Percentiles rank a stretch among this genome's conserved stretches.
These are phyloP conservation scores for Albatrellus sp. DNA, from an alignment of 1,284 basidiomycete species.

Conservation along the genomic window DNA sequence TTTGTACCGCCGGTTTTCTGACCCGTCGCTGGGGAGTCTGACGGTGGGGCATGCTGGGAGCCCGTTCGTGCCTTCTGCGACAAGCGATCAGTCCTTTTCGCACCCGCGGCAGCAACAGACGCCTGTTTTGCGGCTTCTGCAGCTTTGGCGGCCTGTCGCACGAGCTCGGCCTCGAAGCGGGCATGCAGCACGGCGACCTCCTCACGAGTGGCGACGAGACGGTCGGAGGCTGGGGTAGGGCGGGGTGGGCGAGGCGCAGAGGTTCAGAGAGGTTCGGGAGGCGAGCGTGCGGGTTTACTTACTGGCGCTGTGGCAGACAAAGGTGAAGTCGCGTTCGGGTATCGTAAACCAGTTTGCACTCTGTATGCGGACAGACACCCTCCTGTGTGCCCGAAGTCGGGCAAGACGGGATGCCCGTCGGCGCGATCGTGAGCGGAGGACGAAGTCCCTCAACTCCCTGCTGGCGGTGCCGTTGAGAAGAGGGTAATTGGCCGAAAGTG, in stretches of 20 bases:
- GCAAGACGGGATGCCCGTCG: slow-evolving; percentile 29
- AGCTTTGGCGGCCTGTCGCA: slow-evolving; percentile 49
- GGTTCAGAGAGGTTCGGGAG: slow-evolving; percentile 4
- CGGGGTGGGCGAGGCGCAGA: neutral
- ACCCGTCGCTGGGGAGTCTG: slow-evolving; percentile 12
- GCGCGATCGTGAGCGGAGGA: slow-evolving; percentile 19
- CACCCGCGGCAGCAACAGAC: slow-evolving; percentile 18
- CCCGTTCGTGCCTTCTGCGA: slow-evolving; percentile 21
- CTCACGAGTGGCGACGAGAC: slow-evolving; percentile 50
- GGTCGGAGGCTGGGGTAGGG: slow-evolving; percentile 45
- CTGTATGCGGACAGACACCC: slow-evolving; percentile 15
- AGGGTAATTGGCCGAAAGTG: slow-evolving; percentile 50
- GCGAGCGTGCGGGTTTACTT: slow-evolving; percentile 28
- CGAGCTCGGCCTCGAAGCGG: slow-evolving; percentile 60
- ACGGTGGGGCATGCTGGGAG: neutral
- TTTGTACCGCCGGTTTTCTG: slow-evolving; percentile 23
- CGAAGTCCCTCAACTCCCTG: slow-evolving; percentile 1
- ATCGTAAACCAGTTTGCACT: slow-evolving; percentile 15
- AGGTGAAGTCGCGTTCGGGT: slow-evolving; percentile 41
- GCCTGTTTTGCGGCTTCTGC: slow-evolving; percentile 39
- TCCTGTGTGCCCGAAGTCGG: slow-evolving; percentile 18
- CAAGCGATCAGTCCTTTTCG: slow-evolving; percentile 28
- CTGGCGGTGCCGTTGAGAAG: slow-evolving; percentile 17
- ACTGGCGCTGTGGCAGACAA: slow-evolving; percentile 52
- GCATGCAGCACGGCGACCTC: slow-evolving; percentile 51